Evolutionary conservation across 257 asterid species (phyloP).

Genomic region (Lithospermum erythrorhizon): DNA sequence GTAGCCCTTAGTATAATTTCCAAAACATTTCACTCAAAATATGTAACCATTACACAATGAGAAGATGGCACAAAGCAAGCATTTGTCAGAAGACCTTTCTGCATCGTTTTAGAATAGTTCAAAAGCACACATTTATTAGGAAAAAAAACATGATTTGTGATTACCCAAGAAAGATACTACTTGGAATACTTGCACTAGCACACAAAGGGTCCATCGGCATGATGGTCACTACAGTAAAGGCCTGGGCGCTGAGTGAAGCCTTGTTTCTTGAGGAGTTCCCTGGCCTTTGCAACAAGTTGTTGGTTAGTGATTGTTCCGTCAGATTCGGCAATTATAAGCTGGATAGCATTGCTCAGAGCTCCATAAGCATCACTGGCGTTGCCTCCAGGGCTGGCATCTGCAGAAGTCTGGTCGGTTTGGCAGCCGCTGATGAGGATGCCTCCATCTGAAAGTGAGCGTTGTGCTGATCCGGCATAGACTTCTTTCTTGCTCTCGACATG

Average conservation of each 20-base stretch:
- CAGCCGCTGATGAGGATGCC: constrained; percentile 87
- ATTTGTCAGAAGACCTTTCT: neutral
- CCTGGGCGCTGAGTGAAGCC: constrained; percentile 93
- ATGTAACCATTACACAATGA: neutral
- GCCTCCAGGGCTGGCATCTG: constrained; percentile 69
- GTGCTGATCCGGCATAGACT: constrained; percentile 53
- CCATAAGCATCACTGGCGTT: constrained; percentile 63
- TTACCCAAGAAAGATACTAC: neutral
- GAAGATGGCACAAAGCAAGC: neutral
- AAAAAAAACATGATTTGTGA: no score
- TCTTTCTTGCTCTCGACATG: constrained; percentile 56
- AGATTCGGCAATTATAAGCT: constrained; percentile 54
- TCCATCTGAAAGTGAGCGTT: constrained; percentile 43
- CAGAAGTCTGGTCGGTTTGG: constrained; percentile 81
- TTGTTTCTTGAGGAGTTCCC: constrained; percentile 60
- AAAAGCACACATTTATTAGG: neutral
- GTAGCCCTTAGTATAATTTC: neutral
- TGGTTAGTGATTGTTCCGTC: constrained; percentile 52
- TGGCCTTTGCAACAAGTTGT: constrained; percentile 62
- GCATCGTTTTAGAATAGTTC: neutral
- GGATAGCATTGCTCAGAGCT: constrained; percentile 86
- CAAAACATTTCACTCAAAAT: neutral
- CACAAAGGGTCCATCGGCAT: constrained; percentile 64
- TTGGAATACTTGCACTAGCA: constrained; percentile 24
- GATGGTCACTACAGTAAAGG: constrained; percentile 69